Base-by-base conservation (phyloP, 2,329 filamentous ascomycete genomes). In the Chaetomium globosum region DNA sequence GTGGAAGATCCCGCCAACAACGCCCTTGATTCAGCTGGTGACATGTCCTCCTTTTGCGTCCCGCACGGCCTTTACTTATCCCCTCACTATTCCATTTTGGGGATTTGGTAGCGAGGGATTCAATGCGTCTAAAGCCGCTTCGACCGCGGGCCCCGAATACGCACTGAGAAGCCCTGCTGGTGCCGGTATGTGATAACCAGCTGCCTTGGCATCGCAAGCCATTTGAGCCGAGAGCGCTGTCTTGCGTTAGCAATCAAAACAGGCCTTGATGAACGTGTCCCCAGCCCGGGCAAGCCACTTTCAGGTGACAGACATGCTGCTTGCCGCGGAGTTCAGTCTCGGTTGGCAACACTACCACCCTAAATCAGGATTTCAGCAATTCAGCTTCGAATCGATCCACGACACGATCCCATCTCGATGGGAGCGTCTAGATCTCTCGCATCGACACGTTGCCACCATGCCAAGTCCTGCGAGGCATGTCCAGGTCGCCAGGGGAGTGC, bases 391-490 rank as follows among this genome's bases (percentile, higher is more conserved):
- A 65, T 62, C 54, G 49, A 51, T 48, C 31, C 48, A 33, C 54
- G 59, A 65, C 63, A 62, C 59, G 63, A 59, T 36, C 36, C 39
- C 31, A 33, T 43, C n/a, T 43, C 23, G 48, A 31, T 46, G 59
- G 53, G 58, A 51, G 54, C 26, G 59, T 48, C 33, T 16, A 16
- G 39, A 62, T 62, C 53, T 56, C 43, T 51, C 43, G 16, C 53
- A 62, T 62, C 53, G 52, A 57, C 60, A 57, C 52, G 60, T 62
- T 57, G 43, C 30, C 46, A 28, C n/a, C 26, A 28, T 19, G 39
- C 48, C 36, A 63, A 62, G 54, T 9, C 31, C 55, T 36, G 53
- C 58, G n/a, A 49, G 23, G 26, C 53, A 36, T 63, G 49, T 19
- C 30, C n/a, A 36, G 48, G 59, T 36, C 30, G 21, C 30, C n/a